phyloP scores from a whole-genome alignment of 73 alveolate genomes.

The Paramecium sexaurelia region DNA sequence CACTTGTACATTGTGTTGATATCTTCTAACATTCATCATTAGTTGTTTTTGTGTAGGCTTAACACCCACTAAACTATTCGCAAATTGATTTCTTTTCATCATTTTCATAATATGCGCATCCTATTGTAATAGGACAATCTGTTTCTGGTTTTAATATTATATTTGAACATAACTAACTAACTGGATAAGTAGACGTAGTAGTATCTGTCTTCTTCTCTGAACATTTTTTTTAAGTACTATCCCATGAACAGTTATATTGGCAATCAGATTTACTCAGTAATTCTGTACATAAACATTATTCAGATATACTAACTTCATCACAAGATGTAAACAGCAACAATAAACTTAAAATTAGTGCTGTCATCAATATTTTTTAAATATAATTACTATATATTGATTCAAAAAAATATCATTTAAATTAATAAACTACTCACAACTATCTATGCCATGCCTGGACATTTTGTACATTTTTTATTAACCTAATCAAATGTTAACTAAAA shows the following conservation, averaged over 20 bases:
- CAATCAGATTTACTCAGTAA: background rate
- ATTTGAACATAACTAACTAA: background rate
- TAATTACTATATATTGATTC: background rate
- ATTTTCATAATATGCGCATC: conserved; percentile 25
- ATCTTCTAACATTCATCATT: conserved; percentile 6
- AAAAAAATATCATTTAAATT: background rate
- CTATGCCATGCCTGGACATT: background rate
- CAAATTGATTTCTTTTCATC: background rate
- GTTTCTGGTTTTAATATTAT: background rate
- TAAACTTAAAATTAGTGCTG: background rate
- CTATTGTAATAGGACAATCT: background rate
- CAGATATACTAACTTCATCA: background rate
- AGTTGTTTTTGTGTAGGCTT: background rate
- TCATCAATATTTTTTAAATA: background rate
- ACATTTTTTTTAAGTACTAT: background rate
- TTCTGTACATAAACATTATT: background rate
- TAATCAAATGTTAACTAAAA: background rate
- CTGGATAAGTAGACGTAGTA: background rate
- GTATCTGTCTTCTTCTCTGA: background rate
- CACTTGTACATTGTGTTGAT: conserved; percentile 22
- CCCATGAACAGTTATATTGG: background rate
- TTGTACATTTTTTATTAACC: background rate
- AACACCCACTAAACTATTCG: conserved; percentile 25
- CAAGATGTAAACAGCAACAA: background rate
- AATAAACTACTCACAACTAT: background rate